Evolutionary conservation across 257 asterid genomes (phyloP), one percentile per base, ranked within the genome.

Genomic region (Solanum sejunctum): DNA sequence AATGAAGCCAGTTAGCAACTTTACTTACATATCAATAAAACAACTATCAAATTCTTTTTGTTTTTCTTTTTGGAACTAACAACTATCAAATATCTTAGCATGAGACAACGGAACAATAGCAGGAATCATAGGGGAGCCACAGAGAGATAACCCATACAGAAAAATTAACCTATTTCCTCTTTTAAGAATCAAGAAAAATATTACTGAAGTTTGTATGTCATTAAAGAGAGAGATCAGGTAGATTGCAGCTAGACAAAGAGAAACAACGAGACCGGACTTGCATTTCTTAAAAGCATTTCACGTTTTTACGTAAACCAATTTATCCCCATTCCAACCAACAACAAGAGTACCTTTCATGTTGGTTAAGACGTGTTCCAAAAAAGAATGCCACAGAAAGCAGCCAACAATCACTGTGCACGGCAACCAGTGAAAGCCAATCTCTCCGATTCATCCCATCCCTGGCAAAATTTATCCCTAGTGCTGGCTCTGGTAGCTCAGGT

Each of bases 401-500:
- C 98, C 98, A 94, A 88, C 97, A 94, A 89, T 95, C 98, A 85
- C 98, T 94, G 85, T 95, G 98, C 82, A 95, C 98, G 79, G 98
- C 97, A 85, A 95, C 93, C 80, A 95, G 89, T 4, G 98, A 95
- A 87, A 95, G 97, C 98, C 98, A 95, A 85, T 95, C 98, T 88
- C 91, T 91, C 67, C 90, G 92, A 83, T 90, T 91, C 98, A 95
- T 95, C 73, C 98, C 98, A 89, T 95, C 98, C 90, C 98, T 91
- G 45, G 98, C 98, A 88, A 95, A 95, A 87, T 95, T 95, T 91
- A 95, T 93, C 75, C 98, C 98, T 43, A 95, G 94, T 18, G 98
- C 98, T 49, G 98, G 98, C 88, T 95, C 98, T 28, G 98, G 98
- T 85, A 95, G 98, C 90, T 95, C 98, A 13, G 98, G 98, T 47